These are phyloP conservation scores for Botrytis tulipae DNA, from an alignment of 2,329 filamentous ascomycete species.

Conservation along the genomic window DNA sequence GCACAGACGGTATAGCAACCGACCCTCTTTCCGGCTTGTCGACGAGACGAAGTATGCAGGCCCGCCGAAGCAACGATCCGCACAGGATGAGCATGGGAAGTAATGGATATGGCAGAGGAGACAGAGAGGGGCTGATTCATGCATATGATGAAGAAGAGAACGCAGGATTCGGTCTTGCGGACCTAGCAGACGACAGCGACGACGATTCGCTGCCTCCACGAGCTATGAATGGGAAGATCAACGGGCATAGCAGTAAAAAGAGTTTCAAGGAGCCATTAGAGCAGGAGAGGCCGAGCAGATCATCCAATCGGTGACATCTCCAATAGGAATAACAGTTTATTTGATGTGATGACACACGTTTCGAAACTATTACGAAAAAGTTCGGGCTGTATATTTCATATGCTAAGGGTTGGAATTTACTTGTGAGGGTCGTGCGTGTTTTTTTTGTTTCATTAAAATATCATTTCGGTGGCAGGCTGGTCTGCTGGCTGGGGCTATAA, in stretches of 20 bases:
- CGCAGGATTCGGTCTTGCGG: constrained; percentile 70
- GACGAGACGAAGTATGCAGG: constrained; percentile 91
- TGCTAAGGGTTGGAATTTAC: constrained; percentile 10
- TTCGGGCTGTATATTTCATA: constrained; percentile 15
- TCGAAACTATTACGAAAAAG: constrained; percentile 6
- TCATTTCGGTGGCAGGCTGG: constrained; percentile 21
- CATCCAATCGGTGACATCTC: constrained; percentile 31
- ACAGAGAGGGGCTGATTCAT: constrained; percentile 80
- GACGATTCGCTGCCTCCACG: constrained; percentile 41
- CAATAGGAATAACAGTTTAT: constrained; percentile 8
- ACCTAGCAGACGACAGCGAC: constrained; percentile 75
- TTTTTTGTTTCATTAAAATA: constrained; percentile 18
- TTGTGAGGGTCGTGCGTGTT: constrained; percentile 10
- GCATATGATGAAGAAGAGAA: constrained; percentile 84
- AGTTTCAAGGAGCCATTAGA: constrained; percentile 35
- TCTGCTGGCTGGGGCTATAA: constrained; percentile 19
- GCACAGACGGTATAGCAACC: constrained; percentile 78
- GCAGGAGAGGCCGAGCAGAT: constrained; percentile 27
- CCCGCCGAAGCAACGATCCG: constrained; percentile 67
- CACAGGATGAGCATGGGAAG: constrained; percentile 62
- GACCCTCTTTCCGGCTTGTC: constrained; percentile 87
- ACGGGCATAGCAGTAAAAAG: constrained; percentile 33
- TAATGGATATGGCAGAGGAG: constrained; percentile 55
- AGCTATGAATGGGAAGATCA: constrained; percentile 33
- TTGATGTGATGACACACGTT: constrained; percentile 12